These are phyloP conservation scores for Fusarium scirpi DNA, from an alignment of 2,329 filamentous ascomycete genomes.

Conservation along the genomic window DNA sequence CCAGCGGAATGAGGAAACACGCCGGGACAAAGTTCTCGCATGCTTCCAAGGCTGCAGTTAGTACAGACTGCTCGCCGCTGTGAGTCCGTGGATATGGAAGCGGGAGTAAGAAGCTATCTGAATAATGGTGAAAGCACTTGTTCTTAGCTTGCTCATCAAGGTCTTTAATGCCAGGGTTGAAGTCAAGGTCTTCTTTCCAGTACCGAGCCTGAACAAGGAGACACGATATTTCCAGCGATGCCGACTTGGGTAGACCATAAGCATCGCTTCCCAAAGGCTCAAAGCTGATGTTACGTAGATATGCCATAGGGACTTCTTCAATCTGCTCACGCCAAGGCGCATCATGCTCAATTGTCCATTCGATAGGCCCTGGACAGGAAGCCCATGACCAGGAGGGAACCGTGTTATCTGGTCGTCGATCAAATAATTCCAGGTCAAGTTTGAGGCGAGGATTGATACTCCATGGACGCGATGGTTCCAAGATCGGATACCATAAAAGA, in stretches of 20 bases:
- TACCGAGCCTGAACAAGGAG: neutral
- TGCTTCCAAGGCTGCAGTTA: neutral
- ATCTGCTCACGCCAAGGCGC: no score
- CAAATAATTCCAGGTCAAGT: no score
- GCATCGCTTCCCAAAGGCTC: neutral
- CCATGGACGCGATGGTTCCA: no score
- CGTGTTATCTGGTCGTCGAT: neutral
- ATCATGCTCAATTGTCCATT: neutral
- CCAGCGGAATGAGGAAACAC: neutral
- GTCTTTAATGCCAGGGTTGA: no score
- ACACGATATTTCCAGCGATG: neutral
- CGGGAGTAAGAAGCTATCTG: no score
- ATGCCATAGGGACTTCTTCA: neutral
- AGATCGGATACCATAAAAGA: no score
- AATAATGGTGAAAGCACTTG: no score
- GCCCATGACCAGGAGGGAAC: slow-evolving; percentile 8
- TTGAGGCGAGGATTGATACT: no score
- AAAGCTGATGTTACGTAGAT: neutral
- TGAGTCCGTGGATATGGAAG: no score
- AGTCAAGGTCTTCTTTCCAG: no score
- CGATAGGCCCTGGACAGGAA: neutral
- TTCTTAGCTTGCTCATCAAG: no score
- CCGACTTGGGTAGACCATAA: neutral
- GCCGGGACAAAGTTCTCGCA: neutral
- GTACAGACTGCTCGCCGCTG: neutral